phyloP scores from a whole-genome alignment of 805 yeast species.

The Schwanniomyces vanrijiae region DNA sequence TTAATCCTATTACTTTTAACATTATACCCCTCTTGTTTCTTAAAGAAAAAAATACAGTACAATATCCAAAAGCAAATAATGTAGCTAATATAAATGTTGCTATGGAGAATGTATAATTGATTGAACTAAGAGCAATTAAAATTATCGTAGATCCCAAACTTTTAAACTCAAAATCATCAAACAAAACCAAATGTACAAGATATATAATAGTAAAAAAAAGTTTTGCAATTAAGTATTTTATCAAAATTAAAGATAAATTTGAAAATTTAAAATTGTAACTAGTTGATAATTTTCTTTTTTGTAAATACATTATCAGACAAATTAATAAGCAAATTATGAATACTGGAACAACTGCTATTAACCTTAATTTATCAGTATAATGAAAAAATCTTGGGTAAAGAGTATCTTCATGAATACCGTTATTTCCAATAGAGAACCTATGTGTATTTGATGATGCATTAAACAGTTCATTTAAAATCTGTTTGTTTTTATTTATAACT shows the following conservation, averaged over 20 bases:
- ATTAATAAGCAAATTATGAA: neutral
- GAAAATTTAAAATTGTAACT: neutral
- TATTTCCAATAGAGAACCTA: neutral
- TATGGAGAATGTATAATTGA: neutral
- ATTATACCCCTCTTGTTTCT: neutral
- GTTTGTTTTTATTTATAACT: neutral
- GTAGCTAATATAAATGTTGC: neutral
- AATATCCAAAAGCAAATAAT: conserved; percentile 2
- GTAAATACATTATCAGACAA: neutral
- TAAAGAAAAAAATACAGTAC: neutral
- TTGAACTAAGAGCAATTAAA: neutral
- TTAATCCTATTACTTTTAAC: neutral
- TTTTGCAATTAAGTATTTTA: neutral
- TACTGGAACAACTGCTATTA: neutral
- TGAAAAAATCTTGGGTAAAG: neutral
- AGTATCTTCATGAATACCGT: neutral
- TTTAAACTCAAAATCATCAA: neutral
- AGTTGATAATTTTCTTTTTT: conserved; percentile 1
- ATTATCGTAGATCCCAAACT: neutral
- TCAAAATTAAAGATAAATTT: neutral
- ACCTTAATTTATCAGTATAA: neutral
- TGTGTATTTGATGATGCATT: neutral
- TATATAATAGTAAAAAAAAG: neutral
- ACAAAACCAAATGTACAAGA: neutral
- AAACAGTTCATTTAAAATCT: neutral